phyloP scores from a whole-genome alignment of 31 red algal species.

The Endocladia muricata region DNA sequence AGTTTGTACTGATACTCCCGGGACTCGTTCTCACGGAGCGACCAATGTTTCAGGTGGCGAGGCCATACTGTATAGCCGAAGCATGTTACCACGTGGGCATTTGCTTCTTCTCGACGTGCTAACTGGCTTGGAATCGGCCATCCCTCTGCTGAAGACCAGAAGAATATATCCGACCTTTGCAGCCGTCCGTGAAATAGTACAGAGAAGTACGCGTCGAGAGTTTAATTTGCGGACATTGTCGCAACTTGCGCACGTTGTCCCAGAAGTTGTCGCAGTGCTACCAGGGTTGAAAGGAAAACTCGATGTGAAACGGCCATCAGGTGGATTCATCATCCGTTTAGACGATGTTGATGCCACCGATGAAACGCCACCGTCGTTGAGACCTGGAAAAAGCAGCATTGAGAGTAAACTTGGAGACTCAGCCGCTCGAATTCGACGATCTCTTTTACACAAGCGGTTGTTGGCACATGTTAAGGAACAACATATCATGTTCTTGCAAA shows the following conservation, averaged over 20 bases:
- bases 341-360: constrained; percentile 6
- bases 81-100: constrained; percentile 44
- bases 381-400: not conserved
- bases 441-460: constrained; percentile 54
- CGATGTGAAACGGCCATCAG: constrained; percentile 15
- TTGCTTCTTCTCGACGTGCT: constrained; percentile 60
- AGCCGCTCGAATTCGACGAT: constrained; percentile 35
- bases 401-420: constrained; percentile 28
- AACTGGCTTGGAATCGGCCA: constrained; percentile 31
- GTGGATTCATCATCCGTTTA: constrained; percentile 15
- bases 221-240: constrained; percentile 42
- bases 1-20: too few species aligned
- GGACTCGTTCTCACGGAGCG: not conserved
- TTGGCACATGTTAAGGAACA: constrained; percentile 24
- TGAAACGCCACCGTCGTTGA: not conserved
- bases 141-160: constrained; percentile 45
- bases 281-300: constrained; percentile 17
- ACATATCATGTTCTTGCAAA: constrained; percentile 38
- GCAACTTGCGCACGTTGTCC: constrained; percentile 54
- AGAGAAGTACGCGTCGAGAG: constrained; percentile 41
- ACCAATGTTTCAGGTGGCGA: constrained; percentile 46
- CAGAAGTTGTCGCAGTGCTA: constrained; percentile 56
- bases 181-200: constrained; percentile 55
- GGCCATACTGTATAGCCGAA: constrained; percentile 46
- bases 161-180: constrained; percentile 38